phyloP scores from a whole-genome alignment of 805 yeast species.

The Starmerella stellata region DNA sequence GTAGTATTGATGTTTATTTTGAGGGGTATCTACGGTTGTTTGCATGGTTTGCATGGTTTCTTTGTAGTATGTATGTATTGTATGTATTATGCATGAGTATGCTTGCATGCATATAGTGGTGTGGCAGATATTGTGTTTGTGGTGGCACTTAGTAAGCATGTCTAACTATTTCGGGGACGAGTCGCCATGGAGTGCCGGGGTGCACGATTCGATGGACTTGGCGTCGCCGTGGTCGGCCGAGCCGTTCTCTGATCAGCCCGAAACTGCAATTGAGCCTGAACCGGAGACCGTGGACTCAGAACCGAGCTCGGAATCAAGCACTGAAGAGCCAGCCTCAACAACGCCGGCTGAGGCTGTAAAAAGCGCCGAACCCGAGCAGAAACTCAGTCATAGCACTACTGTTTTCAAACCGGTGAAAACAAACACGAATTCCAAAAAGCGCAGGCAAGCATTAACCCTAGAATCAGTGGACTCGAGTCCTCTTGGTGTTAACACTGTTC shows the following conservation, averaged over 20 bases:
- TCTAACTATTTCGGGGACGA: conserved; percentile 8
- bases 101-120: too few relatives aligned
- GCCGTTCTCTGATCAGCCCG: background rate
- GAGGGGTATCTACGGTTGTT: too few relatives aligned
- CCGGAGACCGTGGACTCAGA: background rate
- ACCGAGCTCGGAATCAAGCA: conserved; percentile 1
- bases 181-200: conserved; percentile 9
- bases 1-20: too few relatives aligned
- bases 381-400: background rate
- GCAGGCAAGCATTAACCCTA: conserved; percentile 5
- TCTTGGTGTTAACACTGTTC: conserved; percentile 4
- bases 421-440: conserved; percentile 4
- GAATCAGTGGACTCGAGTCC: conserved; percentile 9
- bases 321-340: background rate
- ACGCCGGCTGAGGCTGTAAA: conserved; percentile 4
- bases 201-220: background rate
- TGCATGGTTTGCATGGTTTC: too few relatives aligned
- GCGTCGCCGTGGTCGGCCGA: background rate
- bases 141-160: conserved; percentile 1
- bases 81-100: too few relatives aligned
- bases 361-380: background rate
- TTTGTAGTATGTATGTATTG: too few relatives aligned
- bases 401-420: background rate
- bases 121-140: background rate
- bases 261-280: background rate